A percentile compares a stretch with the other conserved stretches of the same genome.
Evolutionary conservation across 805 yeast genomes (phyloP).

Genomic region (Metschnikowia noctiluminum): DNA sequence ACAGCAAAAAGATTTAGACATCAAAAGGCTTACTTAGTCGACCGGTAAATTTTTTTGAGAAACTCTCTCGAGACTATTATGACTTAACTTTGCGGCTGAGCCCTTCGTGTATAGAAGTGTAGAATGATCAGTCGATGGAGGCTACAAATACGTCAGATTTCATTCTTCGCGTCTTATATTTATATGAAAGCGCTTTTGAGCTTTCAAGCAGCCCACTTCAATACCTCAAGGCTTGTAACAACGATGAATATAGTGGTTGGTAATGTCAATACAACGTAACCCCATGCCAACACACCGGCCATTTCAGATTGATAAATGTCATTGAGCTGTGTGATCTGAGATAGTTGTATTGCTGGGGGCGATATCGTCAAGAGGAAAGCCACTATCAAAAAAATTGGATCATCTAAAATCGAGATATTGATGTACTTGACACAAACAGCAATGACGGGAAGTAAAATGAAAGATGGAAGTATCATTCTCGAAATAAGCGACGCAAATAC

Average conservation of each 20-base stretch:
- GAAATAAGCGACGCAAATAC: conserved; percentile 68
- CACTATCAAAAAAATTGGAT: conserved; percentile 76
- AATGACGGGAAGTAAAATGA: conserved; percentile 63
- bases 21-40: too few relatives aligned
- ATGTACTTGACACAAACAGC: conserved; percentile 61
- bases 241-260: conserved; percentile 76
- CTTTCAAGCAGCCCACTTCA: conserved; percentile 45
- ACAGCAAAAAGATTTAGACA: too few relatives aligned
- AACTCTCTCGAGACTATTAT: too few relatives aligned
- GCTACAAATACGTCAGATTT: too few relatives aligned
- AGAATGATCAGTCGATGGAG: too few relatives aligned
- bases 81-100: too few relatives aligned
- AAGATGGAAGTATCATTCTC: conserved; percentile 74
- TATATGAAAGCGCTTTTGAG: not conserved
- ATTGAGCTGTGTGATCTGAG: conserved; percentile 77
- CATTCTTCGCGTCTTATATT: too few relatives aligned
- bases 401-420: conserved; percentile 67
- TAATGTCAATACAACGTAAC: conserved; percentile 69
- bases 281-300: conserved; percentile 82
- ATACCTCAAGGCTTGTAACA: conserved; percentile 59
- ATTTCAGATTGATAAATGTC: conserved; percentile 74
- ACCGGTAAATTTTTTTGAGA: too few relatives aligned
- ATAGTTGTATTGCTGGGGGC: conserved; percentile 81
- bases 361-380: conserved; percentile 71
- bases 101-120: too few relatives aligned